Base-by-base conservation (phyloP, 176 grass and related monocot genomes). In the Phoenix roebelenii region DNA sequence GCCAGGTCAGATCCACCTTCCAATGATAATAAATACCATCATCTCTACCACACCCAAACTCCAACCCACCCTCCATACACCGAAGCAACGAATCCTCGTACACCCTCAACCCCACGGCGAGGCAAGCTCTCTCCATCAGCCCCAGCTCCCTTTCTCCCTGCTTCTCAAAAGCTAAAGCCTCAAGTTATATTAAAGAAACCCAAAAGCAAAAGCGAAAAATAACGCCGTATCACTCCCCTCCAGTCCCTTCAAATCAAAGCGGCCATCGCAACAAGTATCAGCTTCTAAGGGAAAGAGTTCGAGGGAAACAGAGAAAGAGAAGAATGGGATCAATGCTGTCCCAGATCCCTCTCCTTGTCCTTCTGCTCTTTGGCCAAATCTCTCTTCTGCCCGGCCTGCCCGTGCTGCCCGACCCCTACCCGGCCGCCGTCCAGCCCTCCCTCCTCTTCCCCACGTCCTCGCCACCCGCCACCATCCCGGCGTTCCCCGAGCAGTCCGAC, bases 401-500 rank as follows among this genome's bases (percentile, higher is more conserved):
- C 10, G 16, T 63, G 1, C 25, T 68, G 52, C 28, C 52, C 4
- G 10, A 35, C 0, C 51, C 52, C 5, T 52, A 68, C 52, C 65
- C 65, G 4, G 65, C 65, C 25, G 25, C 65, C 4, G n/a, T 56
- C 52, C 52, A 68, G 52, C 7, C 65, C 16, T 24, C 87, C 84
- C 0, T 76, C 83, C 7, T 67, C 65, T 3, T 65, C 82, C 0
- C 58, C 20, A 25, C 72, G 0, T 30, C 26, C 23, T 20, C 59
- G 12, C 18, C 26, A n/a, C 26, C 54, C 1, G 64, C 71, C 68
- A 98, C 84, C 66, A 92, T 98, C 77, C 93, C 94, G 56, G 94
- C 94, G 26, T 98, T 98, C 84, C 93, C 88, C 3, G 94, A 98
- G 59, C 94, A 98, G 77, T 92, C 94, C 5, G 66, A 97, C 58